Percentiles rank a stretch among this genome's conserved stretches.
phyloP scores from a whole-genome alignment of 2,329 filamentous ascomycete species.

The Stachybotrys echinatus region DNA sequence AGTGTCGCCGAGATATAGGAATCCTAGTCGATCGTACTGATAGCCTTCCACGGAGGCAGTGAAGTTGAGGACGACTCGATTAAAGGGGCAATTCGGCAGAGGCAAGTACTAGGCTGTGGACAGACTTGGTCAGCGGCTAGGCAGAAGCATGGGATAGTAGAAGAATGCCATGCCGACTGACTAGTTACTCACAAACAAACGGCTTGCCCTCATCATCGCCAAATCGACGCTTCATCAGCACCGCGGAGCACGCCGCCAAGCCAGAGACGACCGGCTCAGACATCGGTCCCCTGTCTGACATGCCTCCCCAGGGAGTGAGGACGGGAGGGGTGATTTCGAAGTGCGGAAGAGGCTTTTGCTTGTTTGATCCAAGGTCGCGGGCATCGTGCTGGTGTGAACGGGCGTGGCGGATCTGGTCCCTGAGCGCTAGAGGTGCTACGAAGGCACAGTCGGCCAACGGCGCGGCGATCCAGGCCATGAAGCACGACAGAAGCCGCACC shows the following conservation, averaged over 20 bases:
- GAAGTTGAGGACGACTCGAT: constrained; percentile 70
- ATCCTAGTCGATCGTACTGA: constrained; percentile 71
- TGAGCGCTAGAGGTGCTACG: neutral
- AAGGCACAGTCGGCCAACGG: neutral
- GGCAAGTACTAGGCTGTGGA: constrained; percentile 13
- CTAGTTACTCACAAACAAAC: constrained; percentile 56
- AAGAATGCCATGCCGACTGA: neutral
- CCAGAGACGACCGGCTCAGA: neutral
- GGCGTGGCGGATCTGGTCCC: neutral
- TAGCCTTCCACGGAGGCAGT: constrained; percentile 66
- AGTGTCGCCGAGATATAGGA: constrained; percentile 70
- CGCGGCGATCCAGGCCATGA: neutral
- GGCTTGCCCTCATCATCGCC: constrained; percentile 68
- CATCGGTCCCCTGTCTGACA: neutral
- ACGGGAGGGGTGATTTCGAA: neutral
- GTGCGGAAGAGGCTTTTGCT: no score
- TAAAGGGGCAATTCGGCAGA: constrained; percentile 66
- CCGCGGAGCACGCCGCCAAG: constrained; percentile 3
- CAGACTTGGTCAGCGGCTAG: constrained; percentile 6
- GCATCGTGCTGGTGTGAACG: neutral
- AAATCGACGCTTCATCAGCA: constrained; percentile 69
- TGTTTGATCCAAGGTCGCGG: no score
- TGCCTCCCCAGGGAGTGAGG: neutral
- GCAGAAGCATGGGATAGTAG: constrained; percentile 2
- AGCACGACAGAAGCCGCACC: neutral